A percentile compares a stretch with the other conserved stretches of the same genome.
Evolutionary conservation across 108 stramenopile genomes (phyloP).

Genomic region (Fragilaria crotonensis): DNA sequence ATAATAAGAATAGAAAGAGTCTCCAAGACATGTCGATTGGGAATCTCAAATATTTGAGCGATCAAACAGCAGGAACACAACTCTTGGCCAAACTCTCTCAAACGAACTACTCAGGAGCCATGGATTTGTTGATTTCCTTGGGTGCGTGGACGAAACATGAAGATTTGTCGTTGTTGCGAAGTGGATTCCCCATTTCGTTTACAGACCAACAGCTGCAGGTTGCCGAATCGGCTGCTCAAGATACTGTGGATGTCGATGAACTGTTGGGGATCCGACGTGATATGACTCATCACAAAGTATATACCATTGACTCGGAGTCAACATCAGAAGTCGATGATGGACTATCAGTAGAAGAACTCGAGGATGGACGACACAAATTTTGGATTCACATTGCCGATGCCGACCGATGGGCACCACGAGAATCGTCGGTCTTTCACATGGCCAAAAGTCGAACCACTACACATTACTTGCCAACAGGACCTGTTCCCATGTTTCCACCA

Average conservation of each 20-base stretch:
- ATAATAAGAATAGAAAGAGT: background rate
- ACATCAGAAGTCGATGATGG: constrained; percentile 81
- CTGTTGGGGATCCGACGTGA: constrained; percentile 56
- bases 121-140: constrained; percentile 51
- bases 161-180: constrained; percentile 56
- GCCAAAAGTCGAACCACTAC: constrained; percentile 59
- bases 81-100: constrained; percentile 38
- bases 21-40: too few relatives aligned
- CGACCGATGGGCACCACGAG: constrained; percentile 57
- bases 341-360: constrained; percentile 37
- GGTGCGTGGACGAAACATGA: constrained; percentile 53
- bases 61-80: constrained; percentile 33
- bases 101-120: constrained; percentile 56
- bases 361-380: constrained; percentile 27
- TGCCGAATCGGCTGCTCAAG: constrained; percentile 1
- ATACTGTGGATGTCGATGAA: constrained; percentile 40
- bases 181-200: constrained; percentile 65
- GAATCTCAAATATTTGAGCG: constrained; percentile 46
- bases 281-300: constrained; percentile 53
- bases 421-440: constrained; percentile 35
- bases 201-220: constrained; percentile 29
- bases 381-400: constrained; percentile 89
- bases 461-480: constrained; percentile 55
- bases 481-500: constrained; percentile 65
- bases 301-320: constrained; percentile 62